Conservation (phyloP, 768 basidiomycete genomes). For the Omphalotus guepiniiformis region DNA sequence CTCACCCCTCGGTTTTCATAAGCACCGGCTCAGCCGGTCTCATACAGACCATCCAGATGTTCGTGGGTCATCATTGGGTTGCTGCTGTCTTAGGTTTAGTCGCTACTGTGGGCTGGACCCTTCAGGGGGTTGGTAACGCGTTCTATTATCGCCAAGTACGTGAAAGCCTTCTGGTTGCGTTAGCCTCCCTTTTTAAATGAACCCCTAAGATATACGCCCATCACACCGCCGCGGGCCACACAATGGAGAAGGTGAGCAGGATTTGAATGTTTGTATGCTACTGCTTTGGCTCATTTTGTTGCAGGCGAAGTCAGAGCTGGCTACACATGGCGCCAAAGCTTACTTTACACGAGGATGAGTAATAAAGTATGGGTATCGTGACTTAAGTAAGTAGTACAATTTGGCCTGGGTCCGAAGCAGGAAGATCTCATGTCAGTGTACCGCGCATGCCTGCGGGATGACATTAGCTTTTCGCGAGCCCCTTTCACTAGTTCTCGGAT, state of each 20-base stretch:
- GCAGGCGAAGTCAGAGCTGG: constrained; percentile 81
- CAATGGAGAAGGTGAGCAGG: constrained; percentile 70
- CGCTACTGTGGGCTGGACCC: constrained; percentile 80
- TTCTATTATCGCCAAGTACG: constrained; percentile 76
- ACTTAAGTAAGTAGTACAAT: too few species aligned
- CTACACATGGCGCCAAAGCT: constrained; percentile 79
- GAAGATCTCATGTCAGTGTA: too few species aligned
- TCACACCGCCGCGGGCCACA: constrained; percentile 80
- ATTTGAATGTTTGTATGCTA: constrained; percentile 14
- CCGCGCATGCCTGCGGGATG: too few species aligned
- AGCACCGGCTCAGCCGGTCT: constrained; percentile 95
- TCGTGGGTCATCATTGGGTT: constrained; percentile 61
- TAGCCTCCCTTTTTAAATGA: constrained; percentile 12
- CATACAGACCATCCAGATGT: constrained; percentile 88
- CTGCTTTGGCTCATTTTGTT: constrained; percentile 11
- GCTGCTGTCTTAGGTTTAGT: constrained; percentile 80
- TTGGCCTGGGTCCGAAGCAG: too few species aligned
- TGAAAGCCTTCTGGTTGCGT: constrained; percentile 13
- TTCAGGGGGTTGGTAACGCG: constrained; percentile 81
- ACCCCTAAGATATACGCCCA: constrained; percentile 64
- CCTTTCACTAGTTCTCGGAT: too few species aligned
- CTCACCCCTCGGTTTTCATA: constrained; percentile 15
- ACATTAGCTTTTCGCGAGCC: too few species aligned
- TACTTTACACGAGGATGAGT: constrained; percentile 72
- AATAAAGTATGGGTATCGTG: too few species aligned